Evolutionary conservation across 169 alveolate species (phyloP).

Genomic region (Perkinsus marinus): DNA sequence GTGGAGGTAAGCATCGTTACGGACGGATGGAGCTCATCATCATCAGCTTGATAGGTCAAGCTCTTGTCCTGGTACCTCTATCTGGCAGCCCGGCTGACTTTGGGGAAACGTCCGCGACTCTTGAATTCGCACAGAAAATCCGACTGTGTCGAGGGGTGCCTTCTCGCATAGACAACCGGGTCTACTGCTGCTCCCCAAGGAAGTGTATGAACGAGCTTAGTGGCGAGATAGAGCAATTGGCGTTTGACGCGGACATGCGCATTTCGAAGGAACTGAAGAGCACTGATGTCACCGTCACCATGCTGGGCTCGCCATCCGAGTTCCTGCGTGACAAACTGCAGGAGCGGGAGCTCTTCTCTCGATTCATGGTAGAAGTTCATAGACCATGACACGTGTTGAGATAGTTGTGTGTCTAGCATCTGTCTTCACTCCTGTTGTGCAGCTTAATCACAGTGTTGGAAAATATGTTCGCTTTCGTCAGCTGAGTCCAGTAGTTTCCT

Average conservation of each 20-base stretch:
- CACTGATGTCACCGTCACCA: background rate
- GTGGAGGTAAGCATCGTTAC: background rate
- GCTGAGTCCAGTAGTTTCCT: too few relatives aligned
- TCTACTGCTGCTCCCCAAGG: background rate
- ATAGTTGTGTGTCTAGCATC: too few relatives aligned
- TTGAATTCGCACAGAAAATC: background rate
- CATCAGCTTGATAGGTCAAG: background rate
- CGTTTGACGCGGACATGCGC: background rate
- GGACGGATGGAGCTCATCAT: too few relatives aligned
- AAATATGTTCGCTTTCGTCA: too few relatives aligned
- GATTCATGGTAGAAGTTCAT: background rate
- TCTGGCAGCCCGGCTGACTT: background rate
- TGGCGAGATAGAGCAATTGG: background rate
- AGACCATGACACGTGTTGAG: too few relatives aligned
- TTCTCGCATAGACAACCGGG: background rate
- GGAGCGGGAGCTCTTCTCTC: background rate
- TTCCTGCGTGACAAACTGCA: background rate
- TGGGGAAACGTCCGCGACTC: background rate
- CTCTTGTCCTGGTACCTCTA: background rate
- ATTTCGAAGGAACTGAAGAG: background rate
- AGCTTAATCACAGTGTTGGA: too few relatives aligned
- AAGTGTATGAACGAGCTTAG: background rate
- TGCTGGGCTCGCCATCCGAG: background rate
- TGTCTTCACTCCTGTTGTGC: too few relatives aligned
- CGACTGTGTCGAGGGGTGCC: background rate